These are phyloP conservation scores for Ophiostoma australiae DNA, from an alignment of 2,329 filamentous ascomycete genomes.

Conservation along the genomic window DNA sequence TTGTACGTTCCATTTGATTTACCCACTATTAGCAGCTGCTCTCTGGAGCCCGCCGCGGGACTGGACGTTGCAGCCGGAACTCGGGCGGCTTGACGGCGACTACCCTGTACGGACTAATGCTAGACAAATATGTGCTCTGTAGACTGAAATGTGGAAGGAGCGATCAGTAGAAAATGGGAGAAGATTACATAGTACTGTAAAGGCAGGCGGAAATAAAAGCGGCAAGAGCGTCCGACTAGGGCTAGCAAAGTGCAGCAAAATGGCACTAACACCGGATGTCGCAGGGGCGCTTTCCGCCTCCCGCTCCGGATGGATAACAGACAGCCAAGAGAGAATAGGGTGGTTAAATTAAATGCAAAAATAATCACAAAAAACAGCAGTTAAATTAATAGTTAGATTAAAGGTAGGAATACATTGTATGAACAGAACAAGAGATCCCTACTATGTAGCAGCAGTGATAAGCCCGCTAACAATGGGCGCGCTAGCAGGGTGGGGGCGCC, in stretches of 20 bases:
- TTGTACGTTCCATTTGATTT: neutral
- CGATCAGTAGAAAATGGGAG: neutral
- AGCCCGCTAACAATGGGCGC: neutral
- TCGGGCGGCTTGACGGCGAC: neutral
- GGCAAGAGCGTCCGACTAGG: neutral
- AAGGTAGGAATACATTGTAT: no score
- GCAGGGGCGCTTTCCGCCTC: constrained; percentile 11
- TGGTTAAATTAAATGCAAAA: neutral
- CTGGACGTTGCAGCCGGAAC: constrained; percentile 6
- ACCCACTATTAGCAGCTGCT: neutral
- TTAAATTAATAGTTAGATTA: no score
- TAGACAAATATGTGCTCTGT: no score
- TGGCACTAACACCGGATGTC: constrained; percentile 20
- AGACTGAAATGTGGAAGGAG: neutral
- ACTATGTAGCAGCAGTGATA: no score
- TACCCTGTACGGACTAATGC: no score
- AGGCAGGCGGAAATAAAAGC: neutral
- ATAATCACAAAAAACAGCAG: no score
- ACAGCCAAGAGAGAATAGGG: neutral
- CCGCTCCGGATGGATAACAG: neutral
- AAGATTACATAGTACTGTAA: no score
- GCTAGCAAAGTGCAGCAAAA: neutral
- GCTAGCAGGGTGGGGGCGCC: neutral
- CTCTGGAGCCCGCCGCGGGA: neutral
- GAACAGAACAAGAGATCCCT: no score